These are phyloP conservation scores for Musa acuminata DNA, from an alignment of 176 grass and related monocot species.

Conservation along the genomic window DNA sequence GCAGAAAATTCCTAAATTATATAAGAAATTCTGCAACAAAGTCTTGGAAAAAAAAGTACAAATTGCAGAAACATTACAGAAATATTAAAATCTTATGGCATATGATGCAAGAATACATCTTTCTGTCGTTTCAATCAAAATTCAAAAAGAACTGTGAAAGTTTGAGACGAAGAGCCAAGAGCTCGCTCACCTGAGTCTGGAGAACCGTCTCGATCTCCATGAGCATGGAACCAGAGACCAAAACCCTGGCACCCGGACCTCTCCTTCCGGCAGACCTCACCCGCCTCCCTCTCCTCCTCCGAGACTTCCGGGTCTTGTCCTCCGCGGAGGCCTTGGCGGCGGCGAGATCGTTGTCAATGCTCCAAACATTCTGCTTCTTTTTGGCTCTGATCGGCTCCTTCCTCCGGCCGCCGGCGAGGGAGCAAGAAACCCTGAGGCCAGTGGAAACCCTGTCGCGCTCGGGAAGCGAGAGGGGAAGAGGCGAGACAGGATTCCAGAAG, in stretches of 20 bases:
- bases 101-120: too few species aligned
- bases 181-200: slow-evolving; percentile 59
- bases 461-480: background rate
- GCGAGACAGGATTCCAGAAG: background rate
- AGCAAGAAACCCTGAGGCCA: slow-evolving; percentile 22
- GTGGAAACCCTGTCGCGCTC: background rate
- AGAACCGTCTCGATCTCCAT: slow-evolving; percentile 89
- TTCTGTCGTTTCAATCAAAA: too few species aligned
- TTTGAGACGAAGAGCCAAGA: background rate
- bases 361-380: slow-evolving; percentile 90
- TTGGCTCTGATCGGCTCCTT: slow-evolving; percentile 29
- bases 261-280: slow-evolving; percentile 26
- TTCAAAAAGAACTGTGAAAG: too few species aligned
- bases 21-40: background rate
- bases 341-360: slow-evolving; percentile 65
- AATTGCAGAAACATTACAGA: too few species aligned
- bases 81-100: too few species aligned
- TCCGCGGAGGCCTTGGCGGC: slow-evolving; percentile 14
- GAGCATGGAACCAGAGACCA: slow-evolving; percentile 79
- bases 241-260: slow-evolving; percentile 37
- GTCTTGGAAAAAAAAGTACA: background rate
- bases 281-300: slow-evolving; percentile 14
- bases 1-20: background rate
- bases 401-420: slow-evolving; percentile 3
- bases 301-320: slow-evolving; percentile 22